Base-by-base conservation (phyloP, 495 filamentous ascomycete species). In the Neurospora tetraspora region DNA sequence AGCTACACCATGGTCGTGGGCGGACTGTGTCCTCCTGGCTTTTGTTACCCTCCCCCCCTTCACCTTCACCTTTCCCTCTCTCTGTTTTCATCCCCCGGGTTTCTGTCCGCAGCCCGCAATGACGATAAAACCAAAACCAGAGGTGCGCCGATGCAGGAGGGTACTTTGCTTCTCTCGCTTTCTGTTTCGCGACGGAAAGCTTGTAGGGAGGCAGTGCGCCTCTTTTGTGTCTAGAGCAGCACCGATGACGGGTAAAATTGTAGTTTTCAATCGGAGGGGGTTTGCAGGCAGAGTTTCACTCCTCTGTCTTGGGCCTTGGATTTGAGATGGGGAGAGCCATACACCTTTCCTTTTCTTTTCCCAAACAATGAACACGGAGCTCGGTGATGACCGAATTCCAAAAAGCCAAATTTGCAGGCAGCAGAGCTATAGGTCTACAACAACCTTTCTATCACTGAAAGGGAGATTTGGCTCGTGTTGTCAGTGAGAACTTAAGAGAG, bases 331-430 rank as follows among this genome's bases (percentile, higher is more conserved):
- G 70, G 18, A 65, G 53, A 45, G 65, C 45, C 65, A 18, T 45
- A 68, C 68, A 70, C 65, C 70, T 68, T 70, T 59, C 71, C 68
- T 20, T 20, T 36, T 65, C 10, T 39, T 27, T 73, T 61, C 47
- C 72, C 39, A 70, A 12, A 23, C 45, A 71, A 72, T 72, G 74
- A 81, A 75, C 78, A 79, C 73, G 78, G 72, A 69, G 76, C 86
- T 85, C 85, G 71, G 80, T 88, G 86, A 88, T 88, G 86, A 88
- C 80, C 77, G 18, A 85, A 85, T 82, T 83, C 85, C 86, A 87
- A 86, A 87, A 88, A 88, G 86, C 86, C 86, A 88, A 88, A 88
- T 86, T 87, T 88, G 86, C 83, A 88, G 85, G 79, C 84, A 87
- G 81, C 86, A 74, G 79, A 82, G 78, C 75, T 75, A 71, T 75